A percentile compares a stretch with the other conserved stretches of the same genome.
phyloP scores from a whole-genome alignment of 2,329 filamentous ascomycete genomes.

The Ambrosiella xylebori region DNA sequence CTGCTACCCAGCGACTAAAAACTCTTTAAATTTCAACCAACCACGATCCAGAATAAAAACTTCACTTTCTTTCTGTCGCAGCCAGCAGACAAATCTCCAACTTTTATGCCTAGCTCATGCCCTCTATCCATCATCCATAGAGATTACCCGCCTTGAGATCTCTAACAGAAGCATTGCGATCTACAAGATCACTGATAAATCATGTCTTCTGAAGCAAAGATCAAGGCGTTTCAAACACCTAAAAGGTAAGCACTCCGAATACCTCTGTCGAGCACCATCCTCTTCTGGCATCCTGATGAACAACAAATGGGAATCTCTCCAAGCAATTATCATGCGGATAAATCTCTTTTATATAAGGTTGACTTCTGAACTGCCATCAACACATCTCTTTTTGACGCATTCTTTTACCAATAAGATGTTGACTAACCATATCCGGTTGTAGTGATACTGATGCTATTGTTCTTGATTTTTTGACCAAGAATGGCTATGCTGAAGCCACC shows the following conservation, averaged over 20 bases:
- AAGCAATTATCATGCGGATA: conserved; percentile 73
- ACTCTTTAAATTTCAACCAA: conserved; percentile 7
- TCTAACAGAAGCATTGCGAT: background rate
- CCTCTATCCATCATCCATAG: too few species aligned
- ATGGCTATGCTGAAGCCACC: conserved; percentile 84
- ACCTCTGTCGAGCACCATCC: conserved; percentile 1
- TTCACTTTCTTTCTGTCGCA: background rate
- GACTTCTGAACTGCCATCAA: conserved; percentile 37
- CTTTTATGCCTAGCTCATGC: too few species aligned
- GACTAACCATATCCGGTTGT: conserved; percentile 4
- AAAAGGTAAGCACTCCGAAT: conserved; percentile 60
- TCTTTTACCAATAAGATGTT: background rate
- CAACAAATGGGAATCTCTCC: conserved; percentile 99
- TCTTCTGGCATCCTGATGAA: conserved; percentile 41
- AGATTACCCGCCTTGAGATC: background rate
- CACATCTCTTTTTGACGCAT: background rate
- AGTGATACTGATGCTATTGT: conserved; percentile 94
- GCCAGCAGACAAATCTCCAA: too few species aligned
- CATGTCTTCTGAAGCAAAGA: background rate
- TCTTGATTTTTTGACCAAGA: conserved; percentile 90
- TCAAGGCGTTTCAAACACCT: conserved; percentile 54
- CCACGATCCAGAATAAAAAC: background rate
- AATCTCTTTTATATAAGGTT: conserved; percentile 46
- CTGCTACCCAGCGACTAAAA: conserved; percentile 3
- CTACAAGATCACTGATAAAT: background rate